Conservation (phyloP, 2,329 filamentous ascomycete species). For the Epichloe bromicola region DNA sequence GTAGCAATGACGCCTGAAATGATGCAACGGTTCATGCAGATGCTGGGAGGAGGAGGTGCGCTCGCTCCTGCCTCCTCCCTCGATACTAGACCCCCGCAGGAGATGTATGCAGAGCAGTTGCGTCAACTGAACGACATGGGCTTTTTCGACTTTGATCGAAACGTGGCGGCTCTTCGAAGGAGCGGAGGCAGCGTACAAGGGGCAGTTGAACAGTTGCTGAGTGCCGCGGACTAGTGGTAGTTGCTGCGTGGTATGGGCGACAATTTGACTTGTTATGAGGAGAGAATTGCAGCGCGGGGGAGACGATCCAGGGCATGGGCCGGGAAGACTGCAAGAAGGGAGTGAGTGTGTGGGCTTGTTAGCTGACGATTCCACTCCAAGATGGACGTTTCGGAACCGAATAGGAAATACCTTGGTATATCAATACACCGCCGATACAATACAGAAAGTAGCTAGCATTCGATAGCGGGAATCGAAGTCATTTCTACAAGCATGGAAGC, state of each 20-base stretch:
- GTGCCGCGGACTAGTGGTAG: slow-evolving; percentile 12
- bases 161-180: slow-evolving; percentile 74
- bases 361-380: background rate
- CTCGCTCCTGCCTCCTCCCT: slow-evolving; percentile 39
- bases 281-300: background rate
- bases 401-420: background rate
- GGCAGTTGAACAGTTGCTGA: slow-evolving; percentile 63
- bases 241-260: background rate
- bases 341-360: background rate
- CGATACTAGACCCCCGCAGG: slow-evolving; percentile 85
- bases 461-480: too few species aligned
- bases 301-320: background rate
- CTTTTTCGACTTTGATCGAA: slow-evolving; percentile 92
- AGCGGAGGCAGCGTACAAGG: slow-evolving; percentile 92
- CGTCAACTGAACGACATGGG: slow-evolving; percentile 97
- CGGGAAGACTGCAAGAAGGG: background rate
- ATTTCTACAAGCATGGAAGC: too few species aligned
- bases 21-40: slow-evolving; percentile 40
- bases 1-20: slow-evolving; percentile 41
- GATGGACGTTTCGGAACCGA: background rate
- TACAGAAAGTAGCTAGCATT: too few species aligned
- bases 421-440: background rate
- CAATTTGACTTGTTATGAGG: background rate
- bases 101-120: slow-evolving; percentile 80
- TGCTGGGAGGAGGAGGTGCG: slow-evolving; percentile 24